Conservation (phyloP, 257 asterid genomes). For the Galeopsis tetrahit region DNA sequence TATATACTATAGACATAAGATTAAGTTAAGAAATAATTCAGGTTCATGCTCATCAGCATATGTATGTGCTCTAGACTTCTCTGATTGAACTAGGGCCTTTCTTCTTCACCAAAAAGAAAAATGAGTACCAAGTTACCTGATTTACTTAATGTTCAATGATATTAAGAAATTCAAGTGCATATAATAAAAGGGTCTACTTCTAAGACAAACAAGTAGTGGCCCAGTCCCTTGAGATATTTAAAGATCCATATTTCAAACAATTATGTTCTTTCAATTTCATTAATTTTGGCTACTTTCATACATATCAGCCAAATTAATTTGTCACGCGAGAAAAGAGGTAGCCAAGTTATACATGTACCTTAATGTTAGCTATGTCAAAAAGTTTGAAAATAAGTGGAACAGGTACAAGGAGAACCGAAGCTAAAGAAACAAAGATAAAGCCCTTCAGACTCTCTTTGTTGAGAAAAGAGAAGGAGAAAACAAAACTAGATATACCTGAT, state of each 20-base stretch:
- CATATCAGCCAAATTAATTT: slow-evolving; percentile 25
- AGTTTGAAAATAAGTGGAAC: background rate
- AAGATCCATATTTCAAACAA: background rate
- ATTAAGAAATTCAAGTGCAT: background rate
- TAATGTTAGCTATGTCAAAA: slow-evolving; percentile 11
- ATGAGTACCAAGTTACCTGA: background rate
- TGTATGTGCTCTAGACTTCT: background rate
- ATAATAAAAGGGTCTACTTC: background rate
- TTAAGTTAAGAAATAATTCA: slow-evolving; percentile 10
- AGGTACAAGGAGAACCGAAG: slow-evolving; percentile 13
- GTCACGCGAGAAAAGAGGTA: slow-evolving; percentile 12
- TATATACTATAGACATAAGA: background rate
- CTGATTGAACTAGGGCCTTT: slow-evolving; percentile 8
- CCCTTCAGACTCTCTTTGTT: background rate
- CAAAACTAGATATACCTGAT: background rate
- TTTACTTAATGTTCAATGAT: background rate
- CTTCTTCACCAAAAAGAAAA: background rate
- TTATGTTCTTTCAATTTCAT: background rate
- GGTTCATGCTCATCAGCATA: slow-evolving; percentile 13
- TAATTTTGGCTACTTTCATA: slow-evolving; percentile 13
- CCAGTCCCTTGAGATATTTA: background rate
- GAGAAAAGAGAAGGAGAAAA: background rate
- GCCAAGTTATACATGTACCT: slow-evolving; percentile 1
- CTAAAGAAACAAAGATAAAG: background rate
- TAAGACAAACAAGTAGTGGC: slow-evolving; percentile 1